phyloP scores from a whole-genome alignment of 352 stramenopile species.

The Globisporangium nodosum region DNA sequence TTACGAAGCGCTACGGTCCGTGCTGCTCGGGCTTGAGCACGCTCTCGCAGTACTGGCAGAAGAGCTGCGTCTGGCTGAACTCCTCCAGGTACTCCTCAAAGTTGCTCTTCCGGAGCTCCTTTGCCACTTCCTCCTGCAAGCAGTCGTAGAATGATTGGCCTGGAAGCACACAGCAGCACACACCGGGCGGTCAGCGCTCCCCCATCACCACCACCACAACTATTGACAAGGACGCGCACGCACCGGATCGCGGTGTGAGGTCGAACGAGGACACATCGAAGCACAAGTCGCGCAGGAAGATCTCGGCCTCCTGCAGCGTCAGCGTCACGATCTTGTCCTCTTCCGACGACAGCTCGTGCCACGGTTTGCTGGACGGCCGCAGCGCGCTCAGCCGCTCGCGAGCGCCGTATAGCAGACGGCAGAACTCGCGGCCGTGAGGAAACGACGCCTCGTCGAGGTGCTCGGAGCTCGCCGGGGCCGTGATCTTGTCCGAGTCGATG shows the following conservation, averaged over 20 bases:
- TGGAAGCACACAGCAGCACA: neutral
- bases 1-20: neutral
- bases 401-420: constrained; percentile 47
- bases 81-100: constrained; percentile 73
- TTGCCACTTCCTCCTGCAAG: constrained; percentile 68
- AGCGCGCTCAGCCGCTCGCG: constrained; percentile 40
- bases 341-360: constrained; percentile 74
- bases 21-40: constrained; percentile 37
- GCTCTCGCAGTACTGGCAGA: constrained; percentile 83
- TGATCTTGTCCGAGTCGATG: constrained; percentile 56
- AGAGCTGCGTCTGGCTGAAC: constrained; percentile 83
- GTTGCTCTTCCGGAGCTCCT: constrained; percentile 60
- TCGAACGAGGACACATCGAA: constrained; percentile 63
- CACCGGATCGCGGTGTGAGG: constrained; percentile 39
- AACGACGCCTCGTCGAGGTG: constrained; percentile 46
- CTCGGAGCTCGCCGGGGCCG: constrained; percentile 31
- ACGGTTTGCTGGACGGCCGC: constrained; percentile 43
- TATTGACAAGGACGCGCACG: neutral
- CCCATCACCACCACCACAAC: neutral
- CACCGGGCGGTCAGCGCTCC: neutral
- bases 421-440: constrained; percentile 54
- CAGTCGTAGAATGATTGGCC: constrained; percentile 66
- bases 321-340: constrained; percentile 75
- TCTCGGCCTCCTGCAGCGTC: constrained; percentile 63
- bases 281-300: constrained; percentile 65